phyloP scores from a whole-genome alignment of 306 rosid genomes.

The Glycine tomentella region DNA sequence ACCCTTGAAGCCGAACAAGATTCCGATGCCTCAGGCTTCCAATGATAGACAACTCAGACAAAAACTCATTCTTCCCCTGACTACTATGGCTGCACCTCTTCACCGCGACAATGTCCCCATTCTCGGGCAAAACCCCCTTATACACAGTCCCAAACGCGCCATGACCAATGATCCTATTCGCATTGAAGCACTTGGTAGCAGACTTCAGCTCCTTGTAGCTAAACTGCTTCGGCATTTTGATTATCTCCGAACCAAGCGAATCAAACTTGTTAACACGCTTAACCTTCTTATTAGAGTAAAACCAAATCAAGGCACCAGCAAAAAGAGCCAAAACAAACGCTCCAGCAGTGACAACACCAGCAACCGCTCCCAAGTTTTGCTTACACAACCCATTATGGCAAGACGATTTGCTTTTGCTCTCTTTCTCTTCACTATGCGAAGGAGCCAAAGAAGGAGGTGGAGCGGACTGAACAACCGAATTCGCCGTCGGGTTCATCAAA shows the following conservation, averaged over 20 bases:
- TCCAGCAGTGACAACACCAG: constrained; percentile 90
- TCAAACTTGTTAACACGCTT: constrained; percentile 65
- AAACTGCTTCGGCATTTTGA: constrained; percentile 90
- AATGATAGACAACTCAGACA: constrained; percentile 89
- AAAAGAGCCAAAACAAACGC: constrained; percentile 84
- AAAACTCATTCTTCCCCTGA: constrained; percentile 85
- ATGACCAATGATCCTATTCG: constrained; percentile 83
- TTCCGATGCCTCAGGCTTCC: constrained; percentile 93
- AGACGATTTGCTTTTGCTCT: constrained; percentile 62
- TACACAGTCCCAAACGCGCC: constrained; percentile 97
- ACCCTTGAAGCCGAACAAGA: constrained; percentile 91
- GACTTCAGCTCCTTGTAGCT: constrained; percentile 74
- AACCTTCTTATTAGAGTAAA: constrained; percentile 69
- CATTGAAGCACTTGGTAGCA: constrained; percentile 87
- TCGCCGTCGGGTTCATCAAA: constrained; percentile 74
- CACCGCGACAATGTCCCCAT: constrained; percentile 90
- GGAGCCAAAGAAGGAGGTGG: constrained; percentile 80
- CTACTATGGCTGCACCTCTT: constrained; percentile 86
- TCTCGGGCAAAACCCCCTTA: constrained; percentile 80
- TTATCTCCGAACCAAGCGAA: constrained; percentile 72
- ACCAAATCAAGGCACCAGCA: constrained; percentile 85
- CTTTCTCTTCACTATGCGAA: constrained; percentile 54
- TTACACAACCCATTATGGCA: constrained; percentile 85
- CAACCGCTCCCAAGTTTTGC: constrained; percentile 92
- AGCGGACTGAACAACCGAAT: constrained; percentile 51